Percentiles rank a stretch among this genome's conserved stretches.
Evolutionary conservation across 441 rosid genomes (phyloP).

Genomic region (Gossypium davidsonii): DNA sequence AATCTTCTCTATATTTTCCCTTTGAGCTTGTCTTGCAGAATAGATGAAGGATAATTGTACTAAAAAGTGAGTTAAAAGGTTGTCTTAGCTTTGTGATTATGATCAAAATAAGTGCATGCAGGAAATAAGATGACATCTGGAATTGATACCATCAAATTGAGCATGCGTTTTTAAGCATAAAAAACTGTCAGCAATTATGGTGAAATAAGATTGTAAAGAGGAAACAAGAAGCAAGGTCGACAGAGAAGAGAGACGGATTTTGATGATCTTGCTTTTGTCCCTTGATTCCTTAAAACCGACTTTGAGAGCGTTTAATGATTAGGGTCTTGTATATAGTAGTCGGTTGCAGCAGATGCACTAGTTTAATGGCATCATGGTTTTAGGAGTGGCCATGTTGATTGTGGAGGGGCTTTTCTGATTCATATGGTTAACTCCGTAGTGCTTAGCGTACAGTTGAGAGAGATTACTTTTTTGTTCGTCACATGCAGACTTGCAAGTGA

Average conservation of each 20-base stretch:
- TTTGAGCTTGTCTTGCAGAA: background rate
- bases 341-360: background rate
- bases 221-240: background rate
- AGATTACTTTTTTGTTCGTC: background rate
- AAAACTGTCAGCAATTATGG: background rate
- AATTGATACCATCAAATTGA: background rate
- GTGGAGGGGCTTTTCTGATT: background rate
- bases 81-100: background rate
- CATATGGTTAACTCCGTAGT: background rate
- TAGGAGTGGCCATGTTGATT: background rate
- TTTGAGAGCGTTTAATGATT: background rate
- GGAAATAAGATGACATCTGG: background rate
- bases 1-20: background rate
- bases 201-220: background rate
- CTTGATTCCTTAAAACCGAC: background rate
- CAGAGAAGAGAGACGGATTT: background rate
- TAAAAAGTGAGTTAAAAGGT: background rate
- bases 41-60: background rate
- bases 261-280: background rate
- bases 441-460: background rate
- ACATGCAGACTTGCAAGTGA: background rate
- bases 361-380: background rate
- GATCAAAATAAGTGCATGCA: background rate
- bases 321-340: background rate
- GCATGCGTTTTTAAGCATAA: background rate